phyloP scores from a whole-genome alignment of 306 rosid genomes.

The Heteromeles arbutifolia region DNA sequence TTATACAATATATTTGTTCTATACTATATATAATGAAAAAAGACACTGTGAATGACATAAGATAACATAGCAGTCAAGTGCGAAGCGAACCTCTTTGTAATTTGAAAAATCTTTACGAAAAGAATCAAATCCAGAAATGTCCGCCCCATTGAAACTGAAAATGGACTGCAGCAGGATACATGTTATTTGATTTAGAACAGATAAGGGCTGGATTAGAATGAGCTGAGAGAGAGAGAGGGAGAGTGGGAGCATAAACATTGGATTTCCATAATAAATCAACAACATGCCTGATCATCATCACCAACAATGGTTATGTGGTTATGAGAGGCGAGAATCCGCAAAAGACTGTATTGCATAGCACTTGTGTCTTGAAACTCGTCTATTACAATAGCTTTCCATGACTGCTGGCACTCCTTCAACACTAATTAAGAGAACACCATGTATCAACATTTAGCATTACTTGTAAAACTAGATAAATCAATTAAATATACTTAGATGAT shows the following conservation, averaged over 20 bases:
- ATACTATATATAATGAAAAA: slow-evolving; percentile 2
- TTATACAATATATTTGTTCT: slow-evolving; percentile 6
- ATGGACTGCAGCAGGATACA: slow-evolving; percentile 61
- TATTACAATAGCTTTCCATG: slow-evolving; percentile 79
- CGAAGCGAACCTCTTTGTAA: slow-evolving; percentile 62
- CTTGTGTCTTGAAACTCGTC: slow-evolving; percentile 99
- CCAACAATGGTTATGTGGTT: slow-evolving; percentile 82
- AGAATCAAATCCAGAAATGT: slow-evolving; percentile 78
- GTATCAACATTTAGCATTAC: neutral
- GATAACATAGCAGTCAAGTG: slow-evolving; percentile 4
- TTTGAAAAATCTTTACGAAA: slow-evolving; percentile 77
- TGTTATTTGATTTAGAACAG: slow-evolving; percentile 18
- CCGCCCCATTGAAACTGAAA: slow-evolving; percentile 98
- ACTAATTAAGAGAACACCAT: slow-evolving; percentile 30
- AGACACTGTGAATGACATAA: neutral
- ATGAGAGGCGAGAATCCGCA: slow-evolving; percentile 64
- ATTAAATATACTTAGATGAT: no score
- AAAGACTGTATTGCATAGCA: slow-evolving; percentile 82
- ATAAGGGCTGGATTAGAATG: no score
- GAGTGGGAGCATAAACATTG: slow-evolving; percentile 11
- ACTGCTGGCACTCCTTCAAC: slow-evolving; percentile 63
- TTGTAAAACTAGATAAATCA: no score
- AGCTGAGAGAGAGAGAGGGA: no score
- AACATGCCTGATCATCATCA: slow-evolving; percentile 83
- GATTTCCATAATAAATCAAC: neutral